Conservation (phyloP, 1,284 basidiomycete species). For the Ganoderma boninense region DNA sequence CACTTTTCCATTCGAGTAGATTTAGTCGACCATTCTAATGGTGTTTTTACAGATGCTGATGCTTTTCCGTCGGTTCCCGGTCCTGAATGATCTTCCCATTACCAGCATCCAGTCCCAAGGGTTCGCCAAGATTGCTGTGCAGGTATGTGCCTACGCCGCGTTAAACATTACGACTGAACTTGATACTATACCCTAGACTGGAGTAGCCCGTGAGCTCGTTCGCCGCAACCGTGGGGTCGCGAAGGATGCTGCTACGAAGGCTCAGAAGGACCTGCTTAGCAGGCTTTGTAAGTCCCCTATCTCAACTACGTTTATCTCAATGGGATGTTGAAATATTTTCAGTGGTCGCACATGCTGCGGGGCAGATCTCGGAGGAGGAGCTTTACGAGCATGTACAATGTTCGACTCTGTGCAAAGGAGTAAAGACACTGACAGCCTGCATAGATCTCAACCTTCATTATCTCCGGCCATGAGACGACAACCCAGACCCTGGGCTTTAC, state of each 20-base stretch:
- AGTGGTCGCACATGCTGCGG: constrained; percentile 11
- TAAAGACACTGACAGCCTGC: background rate
- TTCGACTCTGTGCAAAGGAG: too few species aligned
- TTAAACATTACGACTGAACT: background rate
- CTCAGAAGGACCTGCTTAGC: constrained; percentile 13
- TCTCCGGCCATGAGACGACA: constrained; percentile 39
- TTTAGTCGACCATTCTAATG: background rate
- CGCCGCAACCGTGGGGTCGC: constrained; percentile 8
- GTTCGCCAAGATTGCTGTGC: constrained; percentile 35
- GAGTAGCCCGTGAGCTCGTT: constrained; percentile 17
- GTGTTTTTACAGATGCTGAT: constrained; percentile 27
- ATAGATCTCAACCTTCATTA: constrained; percentile 31
- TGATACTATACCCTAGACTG: background rate
- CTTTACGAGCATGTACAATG: constrained; percentile 23
- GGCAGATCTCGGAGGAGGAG: constrained; percentile 18
- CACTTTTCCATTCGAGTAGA: background rate
- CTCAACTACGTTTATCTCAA: background rate
- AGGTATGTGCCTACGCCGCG: constrained; percentile 11
- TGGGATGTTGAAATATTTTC: background rate
- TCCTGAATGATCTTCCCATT: constrained; percentile 38
- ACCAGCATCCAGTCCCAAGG: constrained; percentile 37
- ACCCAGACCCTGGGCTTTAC: constrained; percentile 34
- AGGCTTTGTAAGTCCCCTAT: constrained; percentile 6
- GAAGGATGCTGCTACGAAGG: constrained; percentile 5
- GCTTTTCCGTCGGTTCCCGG: constrained; percentile 38